Conservation (phyloP, 2,329 filamentous ascomycete species). For the Xylariaceae sp. region DNA sequence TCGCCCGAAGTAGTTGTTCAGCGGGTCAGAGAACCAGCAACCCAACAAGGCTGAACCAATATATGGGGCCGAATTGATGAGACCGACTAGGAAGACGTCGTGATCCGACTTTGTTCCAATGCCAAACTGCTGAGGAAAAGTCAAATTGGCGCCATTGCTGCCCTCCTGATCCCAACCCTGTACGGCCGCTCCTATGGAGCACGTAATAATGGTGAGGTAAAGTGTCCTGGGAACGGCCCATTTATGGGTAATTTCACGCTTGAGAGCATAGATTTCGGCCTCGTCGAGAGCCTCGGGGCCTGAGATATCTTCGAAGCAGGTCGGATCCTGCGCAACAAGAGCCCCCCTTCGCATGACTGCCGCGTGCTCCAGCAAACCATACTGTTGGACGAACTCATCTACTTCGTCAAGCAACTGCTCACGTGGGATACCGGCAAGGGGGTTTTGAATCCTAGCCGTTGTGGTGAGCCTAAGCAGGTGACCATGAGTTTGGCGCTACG, state of each 20-base stretch:
- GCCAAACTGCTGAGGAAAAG: slow-evolving; percentile 62
- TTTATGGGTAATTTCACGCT: slow-evolving; percentile 69
- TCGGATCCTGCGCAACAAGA: slow-evolving; percentile 75
- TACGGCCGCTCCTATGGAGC: slow-evolving; percentile 72
- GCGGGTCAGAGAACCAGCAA: slow-evolving; percentile 65
- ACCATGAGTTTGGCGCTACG: slow-evolving; percentile 27
- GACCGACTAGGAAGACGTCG: slow-evolving; percentile 55
- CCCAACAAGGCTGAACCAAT: slow-evolving; percentile 56
- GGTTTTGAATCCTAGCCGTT: slow-evolving; percentile 51
- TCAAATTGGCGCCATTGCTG: slow-evolving; percentile 67
- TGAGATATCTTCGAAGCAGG: slow-evolving; percentile 64
- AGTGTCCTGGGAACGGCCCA: slow-evolving; percentile 69
- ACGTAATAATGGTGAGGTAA: slow-evolving; percentile 71
- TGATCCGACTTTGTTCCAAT: slow-evolving; percentile 47
- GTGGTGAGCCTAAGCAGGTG: background rate
- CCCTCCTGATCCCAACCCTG: slow-evolving; percentile 74
- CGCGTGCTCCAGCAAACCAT: slow-evolving; percentile 64
- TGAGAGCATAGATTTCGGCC: slow-evolving; percentile 65
- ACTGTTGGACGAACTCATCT: slow-evolving; percentile 63
- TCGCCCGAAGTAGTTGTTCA: slow-evolving; percentile 70
- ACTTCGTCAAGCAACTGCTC: slow-evolving; percentile 61
- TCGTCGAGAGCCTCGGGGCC: slow-evolving; percentile 64
- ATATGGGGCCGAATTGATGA: slow-evolving; percentile 60
- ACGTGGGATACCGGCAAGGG: slow-evolving; percentile 56
- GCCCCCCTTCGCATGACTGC: slow-evolving; percentile 71